Evolutionary conservation across 1,139 yeast genomes (phyloP), one percentile per base, ranked within the genome.

Genomic region (Nakaseomyces delphensis): DNA sequence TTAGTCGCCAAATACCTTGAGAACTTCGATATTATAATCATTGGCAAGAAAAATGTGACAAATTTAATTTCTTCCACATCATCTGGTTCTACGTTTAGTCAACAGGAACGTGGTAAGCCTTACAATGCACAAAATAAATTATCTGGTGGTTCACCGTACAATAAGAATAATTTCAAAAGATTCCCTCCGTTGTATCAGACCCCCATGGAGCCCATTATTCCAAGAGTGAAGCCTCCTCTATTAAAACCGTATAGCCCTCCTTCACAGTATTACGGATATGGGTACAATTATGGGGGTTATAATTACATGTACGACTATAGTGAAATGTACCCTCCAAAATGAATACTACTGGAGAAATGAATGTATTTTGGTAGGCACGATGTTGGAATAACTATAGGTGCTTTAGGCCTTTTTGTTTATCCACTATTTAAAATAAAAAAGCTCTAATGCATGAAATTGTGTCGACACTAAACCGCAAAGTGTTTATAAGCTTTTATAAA

Each of bases 241-340:
- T 18, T 27, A 10, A 41, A 35, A 23, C 39, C 28, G 23, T 35
- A 45, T 18, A 23, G 13, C 5, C 38, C 36, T 16, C 39, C 40
- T 9, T 32, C 32, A 15, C 39, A 39, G 3, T 38, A 38, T 16
- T 38, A 38, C 23, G 33, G 43, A 39, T 38, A 28, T 13, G 42
- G 42, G 3, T 38, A 41, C 35, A 40, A 31, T 13, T 44, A 44
- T 20, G 42, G n/a, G n/a, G n/a, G 31, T 7, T 31, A 38, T 23
- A 25, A 24, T 19, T 42, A 39, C 18, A 38, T 38, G 21, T 38
- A 42, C 20, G 36, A 21, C 15, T 38, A 39, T 38, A 28, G 28
- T 18, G 25, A 42, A 31, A 18, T 24, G 25, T 37, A 30, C 20
- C 21, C 25, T 27, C 19, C 38, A n/a, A 28, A 15, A 14, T 20